Percentiles rank a stretch among this genome's conserved stretches.
phyloP scores from a whole-genome alignment of 2,329 filamentous ascomycete species.

The Emericellopsis cladophorae region DNA sequence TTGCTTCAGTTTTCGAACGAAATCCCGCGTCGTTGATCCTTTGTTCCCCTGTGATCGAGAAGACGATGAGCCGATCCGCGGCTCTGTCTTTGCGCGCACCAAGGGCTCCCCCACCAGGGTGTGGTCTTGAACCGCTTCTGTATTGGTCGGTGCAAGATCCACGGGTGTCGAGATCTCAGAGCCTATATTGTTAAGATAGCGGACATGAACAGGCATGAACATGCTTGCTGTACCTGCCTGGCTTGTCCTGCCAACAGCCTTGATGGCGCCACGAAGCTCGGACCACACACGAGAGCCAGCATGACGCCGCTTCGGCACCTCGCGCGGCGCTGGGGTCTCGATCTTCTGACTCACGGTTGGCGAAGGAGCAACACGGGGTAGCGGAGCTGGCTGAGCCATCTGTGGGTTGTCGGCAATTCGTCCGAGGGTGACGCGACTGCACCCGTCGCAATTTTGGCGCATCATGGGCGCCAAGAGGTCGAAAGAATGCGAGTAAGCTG shows the following conservation, averaged over 20 bases:
- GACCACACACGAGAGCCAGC: constrained; percentile 18
- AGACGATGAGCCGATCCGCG: not conserved
- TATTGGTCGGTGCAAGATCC: constrained; percentile 3
- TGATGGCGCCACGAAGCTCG: constrained; percentile 19
- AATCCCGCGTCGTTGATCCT: constrained; percentile 9
- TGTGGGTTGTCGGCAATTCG: constrained; percentile 3
- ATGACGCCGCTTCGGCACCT: constrained; percentile 10
- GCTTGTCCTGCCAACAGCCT: constrained; percentile 16
- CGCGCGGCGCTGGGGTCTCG: not conserved
- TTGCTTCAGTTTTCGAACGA: constrained; percentile 11
- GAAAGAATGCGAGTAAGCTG: not conserved
- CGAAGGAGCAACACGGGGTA: too few species aligned
- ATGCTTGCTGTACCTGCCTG: constrained; percentile 9
- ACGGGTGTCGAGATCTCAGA: constrained; percentile 9
- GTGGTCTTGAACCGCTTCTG: too few species aligned
- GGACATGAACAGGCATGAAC: too few species aligned
- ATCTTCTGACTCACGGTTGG: too few species aligned
- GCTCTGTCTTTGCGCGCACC: too few species aligned
- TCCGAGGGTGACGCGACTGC: constrained; percentile 7
- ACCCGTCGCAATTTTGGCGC: constrained; percentile 12
- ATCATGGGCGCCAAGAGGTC: constrained; percentile 11
- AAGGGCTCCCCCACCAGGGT: too few species aligned
- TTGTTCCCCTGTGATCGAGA: constrained; percentile 7
- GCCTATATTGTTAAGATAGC: constrained; percentile 8
- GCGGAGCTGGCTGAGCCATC: too few species aligned